These are phyloP conservation scores for Coix lacrymajobi DNA, from an alignment of 176 grass and related monocot genomes.

Conservation along the genomic window DNA sequence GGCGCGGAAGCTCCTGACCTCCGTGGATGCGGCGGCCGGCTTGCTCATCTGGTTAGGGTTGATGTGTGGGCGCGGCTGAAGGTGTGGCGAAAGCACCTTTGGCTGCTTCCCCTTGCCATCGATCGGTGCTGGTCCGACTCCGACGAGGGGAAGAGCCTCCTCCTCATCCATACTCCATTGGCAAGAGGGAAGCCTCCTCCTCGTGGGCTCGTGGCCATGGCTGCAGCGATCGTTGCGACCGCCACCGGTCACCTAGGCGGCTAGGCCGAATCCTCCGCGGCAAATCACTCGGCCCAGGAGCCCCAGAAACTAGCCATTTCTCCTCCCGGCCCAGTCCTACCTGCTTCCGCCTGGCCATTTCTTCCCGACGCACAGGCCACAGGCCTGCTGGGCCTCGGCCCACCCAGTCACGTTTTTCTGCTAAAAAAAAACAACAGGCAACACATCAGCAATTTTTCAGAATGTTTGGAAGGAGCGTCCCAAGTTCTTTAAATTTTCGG, in stretches of 20 bases:
- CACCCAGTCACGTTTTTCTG: too few species aligned
- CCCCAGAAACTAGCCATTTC: not conserved
- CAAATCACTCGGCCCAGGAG: not conserved
- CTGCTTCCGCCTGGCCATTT: too few species aligned
- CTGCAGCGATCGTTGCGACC: too few species aligned
- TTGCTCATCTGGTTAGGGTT: not conserved
- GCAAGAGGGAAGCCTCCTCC: too few species aligned
- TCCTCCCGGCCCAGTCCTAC: not conserved
- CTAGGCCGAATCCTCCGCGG: too few species aligned
- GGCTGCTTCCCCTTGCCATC: not conserved
- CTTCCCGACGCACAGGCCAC: too few species aligned
- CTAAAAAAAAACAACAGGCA: too few species aligned
- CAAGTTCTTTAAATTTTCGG: too few species aligned
- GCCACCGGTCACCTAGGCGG: too few species aligned
- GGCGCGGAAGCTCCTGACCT: not conserved
- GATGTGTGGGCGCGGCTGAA: not conserved
- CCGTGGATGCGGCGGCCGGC: not conserved
- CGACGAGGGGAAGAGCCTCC: not conserved
- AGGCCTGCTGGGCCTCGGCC: too few species aligned
- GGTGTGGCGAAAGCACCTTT: not conserved
- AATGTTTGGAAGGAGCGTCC: too few species aligned
- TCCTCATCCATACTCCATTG: not conserved
- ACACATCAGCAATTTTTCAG: too few species aligned
- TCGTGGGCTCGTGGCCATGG: not conserved
- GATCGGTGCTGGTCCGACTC: not conserved